Percentiles rank a stretch among this genome's conserved stretches.
phyloP scores from a whole-genome alignment of 257 asterid genomes.

The Jaltomata sinuosa region DNA sequence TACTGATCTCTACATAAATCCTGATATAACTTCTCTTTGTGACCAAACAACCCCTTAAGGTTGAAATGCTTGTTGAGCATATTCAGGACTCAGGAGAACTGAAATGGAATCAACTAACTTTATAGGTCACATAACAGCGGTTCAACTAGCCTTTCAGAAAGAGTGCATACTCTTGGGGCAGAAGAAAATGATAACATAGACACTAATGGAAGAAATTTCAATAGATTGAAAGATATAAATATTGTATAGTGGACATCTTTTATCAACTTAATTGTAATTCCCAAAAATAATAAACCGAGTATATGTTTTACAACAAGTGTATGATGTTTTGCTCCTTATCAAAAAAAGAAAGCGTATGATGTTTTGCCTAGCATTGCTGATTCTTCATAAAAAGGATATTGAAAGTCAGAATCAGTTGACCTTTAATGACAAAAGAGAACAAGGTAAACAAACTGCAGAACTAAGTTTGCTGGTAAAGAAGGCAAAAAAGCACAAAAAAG shows the following conservation, averaged over 20 bases:
- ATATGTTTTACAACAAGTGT: not conserved
- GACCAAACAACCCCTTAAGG: not conserved
- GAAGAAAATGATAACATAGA: not conserved
- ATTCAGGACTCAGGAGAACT: not conserved
- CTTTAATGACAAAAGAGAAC: not conserved
- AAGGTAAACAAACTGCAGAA: not conserved
- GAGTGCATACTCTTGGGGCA: not conserved
- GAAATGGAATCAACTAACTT: not conserved
- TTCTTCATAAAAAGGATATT: not conserved
- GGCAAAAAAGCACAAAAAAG: not conserved
- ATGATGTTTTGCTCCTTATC: not conserved
- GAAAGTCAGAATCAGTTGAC: not conserved
- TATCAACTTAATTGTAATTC: not conserved
- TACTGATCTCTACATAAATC: not conserved
- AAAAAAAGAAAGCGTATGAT: not conserved
- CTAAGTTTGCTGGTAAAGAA: too few relatives aligned
- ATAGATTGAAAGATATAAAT: not conserved
- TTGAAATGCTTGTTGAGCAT: not conserved
- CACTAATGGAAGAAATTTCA: not conserved
- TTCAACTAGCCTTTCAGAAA: not conserved
- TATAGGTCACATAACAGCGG: not conserved
- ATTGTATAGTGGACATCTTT: not conserved
- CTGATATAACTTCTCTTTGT: not conserved
- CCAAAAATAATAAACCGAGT: not conserved
- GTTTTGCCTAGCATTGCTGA: not conserved